Percentiles rank a stretch among this genome's conserved stretches.
Conservation (phyloP, 371 early-diverging fungal species). For the Mucor racemosus region DNA sequence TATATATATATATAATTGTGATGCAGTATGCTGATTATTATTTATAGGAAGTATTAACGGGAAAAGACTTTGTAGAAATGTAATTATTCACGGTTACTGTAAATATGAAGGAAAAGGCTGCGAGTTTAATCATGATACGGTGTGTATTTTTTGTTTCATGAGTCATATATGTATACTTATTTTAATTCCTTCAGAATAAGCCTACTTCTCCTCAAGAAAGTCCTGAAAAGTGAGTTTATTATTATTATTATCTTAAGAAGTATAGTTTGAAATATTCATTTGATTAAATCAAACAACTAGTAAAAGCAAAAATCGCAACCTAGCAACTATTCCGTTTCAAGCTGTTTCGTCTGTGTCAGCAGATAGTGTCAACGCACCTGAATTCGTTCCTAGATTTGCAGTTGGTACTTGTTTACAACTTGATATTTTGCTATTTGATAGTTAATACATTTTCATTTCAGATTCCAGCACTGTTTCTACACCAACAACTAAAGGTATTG, state of each 20-base stretch:
- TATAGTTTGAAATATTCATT: not conserved
- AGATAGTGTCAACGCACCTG: conserved; percentile 67
- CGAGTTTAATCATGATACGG: conserved; percentile 82
- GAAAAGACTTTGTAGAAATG: conserved; percentile 76
- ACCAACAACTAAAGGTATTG: conserved; percentile 5
- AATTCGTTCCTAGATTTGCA: conserved; percentile 65
- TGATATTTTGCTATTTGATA: not conserved
- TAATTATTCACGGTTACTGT: conserved; percentile 87
- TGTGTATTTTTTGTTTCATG: conserved; percentile 26
- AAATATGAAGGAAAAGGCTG: conserved; percentile 85
- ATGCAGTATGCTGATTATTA: not conserved
- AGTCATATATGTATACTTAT: conserved; percentile 9
- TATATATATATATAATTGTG: not conserved
- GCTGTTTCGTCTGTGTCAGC: conserved; percentile 60
- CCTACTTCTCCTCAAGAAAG: conserved; percentile 46
- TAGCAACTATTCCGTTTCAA: conserved; percentile 44
- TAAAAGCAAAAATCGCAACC: conserved; percentile 64
- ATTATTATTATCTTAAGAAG: not conserved
- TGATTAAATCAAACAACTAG: conserved; percentile 15
- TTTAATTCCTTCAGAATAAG: conserved; percentile 22
- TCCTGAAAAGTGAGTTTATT: conserved; percentile 61
- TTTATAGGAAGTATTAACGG: conserved; percentile 35
- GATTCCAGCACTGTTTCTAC: conserved; percentile 4
- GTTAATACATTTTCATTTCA: not conserved
- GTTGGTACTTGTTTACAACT: conserved; percentile 3